These are phyloP conservation scores for Tripidium arundinaceum DNA, from an alignment of 202 grass and related monocot species.

Conservation along the genomic window DNA sequence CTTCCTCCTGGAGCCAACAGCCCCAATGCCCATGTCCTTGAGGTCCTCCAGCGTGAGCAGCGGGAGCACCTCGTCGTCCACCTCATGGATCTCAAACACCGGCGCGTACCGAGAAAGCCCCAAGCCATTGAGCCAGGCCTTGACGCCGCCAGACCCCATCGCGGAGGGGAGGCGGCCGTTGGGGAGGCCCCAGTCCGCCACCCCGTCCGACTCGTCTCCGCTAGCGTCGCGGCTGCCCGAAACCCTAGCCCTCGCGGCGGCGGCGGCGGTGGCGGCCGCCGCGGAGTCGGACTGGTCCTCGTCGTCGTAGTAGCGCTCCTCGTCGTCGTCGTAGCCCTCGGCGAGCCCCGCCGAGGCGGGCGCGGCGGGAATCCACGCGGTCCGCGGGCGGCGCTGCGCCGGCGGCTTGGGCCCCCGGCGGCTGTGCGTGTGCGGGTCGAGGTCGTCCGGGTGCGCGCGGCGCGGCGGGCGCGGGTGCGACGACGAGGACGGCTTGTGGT, in stretches of 20 bases:
- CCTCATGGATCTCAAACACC: conserved; percentile 89
- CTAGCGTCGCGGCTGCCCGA: conserved; percentile 54
- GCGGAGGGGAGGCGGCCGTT: conserved; percentile 41
- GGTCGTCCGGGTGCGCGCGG: conserved; percentile 40
- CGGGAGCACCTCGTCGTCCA: conserved; percentile 71
- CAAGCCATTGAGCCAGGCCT: conserved; percentile 55
- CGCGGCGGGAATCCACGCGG: conserved; percentile 41
- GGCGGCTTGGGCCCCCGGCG: conserved; percentile 45
- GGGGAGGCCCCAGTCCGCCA: conserved; percentile 60
- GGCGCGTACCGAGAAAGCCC: conserved; percentile 66
- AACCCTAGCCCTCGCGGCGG: conserved; percentile 65
- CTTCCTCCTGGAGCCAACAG: conserved; percentile 85
- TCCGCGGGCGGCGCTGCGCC: conserved; percentile 39
- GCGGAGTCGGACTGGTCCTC: conserved; percentile 56
- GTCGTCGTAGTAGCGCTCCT: conserved; percentile 54
- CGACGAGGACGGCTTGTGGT: conserved; percentile 33
- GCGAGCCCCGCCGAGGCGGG: conserved; percentile 7
- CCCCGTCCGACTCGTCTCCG: conserved; percentile 62
- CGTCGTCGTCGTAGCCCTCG: conserved; percentile 47
- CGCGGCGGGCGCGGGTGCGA: conserved; percentile 36
- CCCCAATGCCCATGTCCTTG: conserved; percentile 93
- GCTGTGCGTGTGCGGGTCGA: not conserved
- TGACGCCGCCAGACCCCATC: conserved; percentile 43
- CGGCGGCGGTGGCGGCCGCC: conserved; percentile 37
- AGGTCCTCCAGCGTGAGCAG: conserved; percentile 86